Evolutionary conservation across 371 early-diverging fungal species (phyloP), one percentile per base, ranked within the genome.

Genomic region (Mortierella sp.): DNA sequence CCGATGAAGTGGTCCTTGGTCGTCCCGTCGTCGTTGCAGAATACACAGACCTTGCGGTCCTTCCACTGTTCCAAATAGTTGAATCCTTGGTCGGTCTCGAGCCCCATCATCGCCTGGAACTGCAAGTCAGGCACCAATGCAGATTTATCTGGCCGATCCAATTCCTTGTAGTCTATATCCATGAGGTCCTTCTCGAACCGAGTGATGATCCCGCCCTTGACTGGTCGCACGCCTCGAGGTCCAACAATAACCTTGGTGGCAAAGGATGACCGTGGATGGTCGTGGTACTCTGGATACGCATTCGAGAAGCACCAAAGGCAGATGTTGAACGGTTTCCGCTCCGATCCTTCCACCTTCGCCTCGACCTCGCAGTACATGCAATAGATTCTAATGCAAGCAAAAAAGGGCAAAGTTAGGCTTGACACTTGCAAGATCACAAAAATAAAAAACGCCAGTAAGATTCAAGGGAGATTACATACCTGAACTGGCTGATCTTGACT

Each of bases 361-460:
- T 94, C 91, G 4, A 86, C 88, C 76, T 97, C 96, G 75, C 97
- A 97, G 68, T 92, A 91, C 8, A 91, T 93, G 81, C 97, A 97
- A 73, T 93, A 96, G 76, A 95, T 95, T 24, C 96, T 86, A 75
- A 4, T 13, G 14, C 16, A 16, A 16, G 31, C 4, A 55, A 55
- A 31, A 31, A 6, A 19, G 7, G 4, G 16, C n/a, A 13, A 11
- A 5, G 34, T 11, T 55, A 47, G 2, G 5, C 13, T 5, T 13
- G 11, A 29, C 2, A 2, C 19, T 7, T 34, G 6, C 16, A 14
- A 16, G 14, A 14, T 16, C 13, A 31, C 10, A 22, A 22, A 2
- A 22, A 8, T 31, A 29, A 22, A 22, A 3, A 10, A 41, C 0
- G 4, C 10, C 13, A n/a, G 13, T 1, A 4, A 0, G 11, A 14